These are phyloP conservation scores for Aspergillus persii DNA, from an alignment of 2,329 filamentous ascomycete species.

Conservation along the genomic window DNA sequence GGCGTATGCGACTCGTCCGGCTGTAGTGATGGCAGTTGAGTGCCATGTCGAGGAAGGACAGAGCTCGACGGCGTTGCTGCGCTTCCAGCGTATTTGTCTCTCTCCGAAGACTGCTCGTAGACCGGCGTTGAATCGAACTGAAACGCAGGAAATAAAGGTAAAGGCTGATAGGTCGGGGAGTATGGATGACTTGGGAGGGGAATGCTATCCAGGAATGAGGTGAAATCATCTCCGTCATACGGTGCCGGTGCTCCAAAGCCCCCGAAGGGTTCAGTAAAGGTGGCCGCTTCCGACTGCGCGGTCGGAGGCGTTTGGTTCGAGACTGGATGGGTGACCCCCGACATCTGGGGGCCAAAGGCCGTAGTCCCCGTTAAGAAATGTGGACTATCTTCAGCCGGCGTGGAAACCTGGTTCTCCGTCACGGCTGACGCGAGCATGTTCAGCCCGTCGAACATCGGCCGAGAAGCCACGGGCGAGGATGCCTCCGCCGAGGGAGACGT, in stretches of 20 bases:
- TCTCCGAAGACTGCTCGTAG: constrained; percentile 23
- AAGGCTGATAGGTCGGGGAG: constrained; percentile 33
- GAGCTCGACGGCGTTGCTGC: constrained; percentile 28
- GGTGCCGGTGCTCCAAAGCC: constrained; percentile 21
- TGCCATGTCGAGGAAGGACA: constrained; percentile 32
- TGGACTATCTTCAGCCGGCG: background rate
- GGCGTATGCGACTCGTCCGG: constrained; percentile 28
- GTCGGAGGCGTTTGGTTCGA: constrained; percentile 1
- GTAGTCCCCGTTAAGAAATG: constrained; percentile 10
- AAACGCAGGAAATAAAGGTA: constrained; percentile 31
- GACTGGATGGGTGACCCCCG: background rate
- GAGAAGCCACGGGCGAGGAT: constrained; percentile 18
- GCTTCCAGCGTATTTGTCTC: constrained; percentile 11
- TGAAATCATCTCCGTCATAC: constrained; percentile 35
- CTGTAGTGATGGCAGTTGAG: constrained; percentile 33
- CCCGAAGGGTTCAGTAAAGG: constrained; percentile 21
- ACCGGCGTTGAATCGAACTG: constrained; percentile 24
- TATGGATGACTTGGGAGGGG: constrained; percentile 33
- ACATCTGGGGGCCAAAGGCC: constrained; percentile 6
- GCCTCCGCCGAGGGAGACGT: constrained; percentile 14
- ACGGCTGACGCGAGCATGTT: constrained; percentile 30
- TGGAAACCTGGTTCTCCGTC: constrained; percentile 18
- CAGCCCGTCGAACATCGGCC: constrained; percentile 25
- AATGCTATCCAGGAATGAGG: constrained; percentile 35
- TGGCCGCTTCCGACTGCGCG: constrained; percentile 16